Percentiles rank a stretch among this genome's conserved stretches.
Conservation (phyloP, 805 yeast genomes). For the Pichia heedii region DNA sequence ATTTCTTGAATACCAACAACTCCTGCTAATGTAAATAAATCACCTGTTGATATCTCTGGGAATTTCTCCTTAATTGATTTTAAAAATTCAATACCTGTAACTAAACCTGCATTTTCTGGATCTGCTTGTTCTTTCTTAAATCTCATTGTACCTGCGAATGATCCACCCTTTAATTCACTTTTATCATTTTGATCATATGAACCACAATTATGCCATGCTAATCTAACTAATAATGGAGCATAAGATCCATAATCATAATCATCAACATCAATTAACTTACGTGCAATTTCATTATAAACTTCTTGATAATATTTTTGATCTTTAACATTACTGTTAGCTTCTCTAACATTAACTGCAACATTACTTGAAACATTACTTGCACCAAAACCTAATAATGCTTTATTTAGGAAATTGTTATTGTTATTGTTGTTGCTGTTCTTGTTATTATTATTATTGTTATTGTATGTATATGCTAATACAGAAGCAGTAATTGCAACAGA, state of each 20-base stretch:
- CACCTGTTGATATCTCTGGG: slow-evolving; percentile 59
- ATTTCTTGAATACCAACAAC: slow-evolving; percentile 53
- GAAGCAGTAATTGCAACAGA: slow-evolving; percentile 20
- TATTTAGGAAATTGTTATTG: slow-evolving; percentile 13
- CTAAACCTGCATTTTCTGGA: slow-evolving; percentile 42
- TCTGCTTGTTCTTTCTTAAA: slow-evolving; percentile 42
- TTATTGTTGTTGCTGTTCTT: slow-evolving; percentile 10
- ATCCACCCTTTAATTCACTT: slow-evolving; percentile 35
- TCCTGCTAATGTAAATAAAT: slow-evolving; percentile 67
- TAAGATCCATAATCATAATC: slow-evolving; percentile 56
- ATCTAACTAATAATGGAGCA: slow-evolving; percentile 38
- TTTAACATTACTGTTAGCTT: slow-evolving; percentile 26
- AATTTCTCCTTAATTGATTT: slow-evolving; percentile 44
- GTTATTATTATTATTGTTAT: slow-evolving; percentile 9
- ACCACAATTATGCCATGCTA: slow-evolving; percentile 45
- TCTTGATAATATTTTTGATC: slow-evolving; percentile 48
- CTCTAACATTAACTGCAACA: slow-evolving; percentile 22
- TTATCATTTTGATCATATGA: slow-evolving; percentile 35
- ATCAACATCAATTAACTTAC: slow-evolving; percentile 43
- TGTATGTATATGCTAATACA: slow-evolving; percentile 18
- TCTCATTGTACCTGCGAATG: slow-evolving; percentile 49
- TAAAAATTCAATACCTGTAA: slow-evolving; percentile 45
- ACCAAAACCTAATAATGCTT: slow-evolving; percentile 23
- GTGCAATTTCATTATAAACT: slow-evolving; percentile 68
- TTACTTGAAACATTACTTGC: slow-evolving; percentile 14